phyloP scores from a whole-genome alignment of 345 rosid genomes.

The Salix suchowensis region DNA sequence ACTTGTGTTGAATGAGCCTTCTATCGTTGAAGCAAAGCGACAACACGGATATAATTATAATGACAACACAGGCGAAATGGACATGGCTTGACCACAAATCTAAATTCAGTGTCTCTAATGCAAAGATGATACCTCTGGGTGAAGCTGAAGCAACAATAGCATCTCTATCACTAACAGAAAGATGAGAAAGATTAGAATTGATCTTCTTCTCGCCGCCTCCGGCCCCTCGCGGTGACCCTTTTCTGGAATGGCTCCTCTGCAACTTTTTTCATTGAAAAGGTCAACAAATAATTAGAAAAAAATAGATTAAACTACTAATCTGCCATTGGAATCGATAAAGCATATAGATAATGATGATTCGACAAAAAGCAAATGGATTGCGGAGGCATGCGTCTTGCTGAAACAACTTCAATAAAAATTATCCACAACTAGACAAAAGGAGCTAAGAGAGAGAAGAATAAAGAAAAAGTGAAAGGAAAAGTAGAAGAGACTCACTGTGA shows the following conservation, averaged over 20 bases:
- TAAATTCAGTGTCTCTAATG: not conserved
- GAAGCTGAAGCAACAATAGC: conserved; percentile 41
- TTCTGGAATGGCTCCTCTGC: conserved; percentile 75
- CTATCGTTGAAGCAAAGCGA: not conserved
- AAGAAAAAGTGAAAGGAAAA: not conserved
- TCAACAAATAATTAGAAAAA: not conserved
- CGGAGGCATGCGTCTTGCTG: conserved; percentile 15
- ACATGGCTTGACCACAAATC: not conserved
- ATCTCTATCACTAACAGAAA: conserved; percentile 44
- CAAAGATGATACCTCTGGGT: conserved; percentile 51
- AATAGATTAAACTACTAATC: not conserved
- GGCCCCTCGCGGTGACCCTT: conserved; percentile 54
- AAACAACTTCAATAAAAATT: conserved; percentile 10
- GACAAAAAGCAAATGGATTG: not conserved
- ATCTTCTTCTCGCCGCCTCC: conserved; percentile 40
- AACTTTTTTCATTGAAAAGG: conserved; percentile 32
- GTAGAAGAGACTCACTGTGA: conserved; percentile 34
- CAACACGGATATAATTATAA: not conserved
- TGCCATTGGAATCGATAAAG: too few relatives aligned
- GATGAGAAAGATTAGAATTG: conserved; percentile 25
- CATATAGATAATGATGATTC: not conserved
- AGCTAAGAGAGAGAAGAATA: not conserved
- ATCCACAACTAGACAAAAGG: not conserved
- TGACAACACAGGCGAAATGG: not conserved
- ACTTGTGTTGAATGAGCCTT: not conserved